Conservation (phyloP, 2,329 filamentous ascomycete species). For the Claviceps sp. region DNA sequence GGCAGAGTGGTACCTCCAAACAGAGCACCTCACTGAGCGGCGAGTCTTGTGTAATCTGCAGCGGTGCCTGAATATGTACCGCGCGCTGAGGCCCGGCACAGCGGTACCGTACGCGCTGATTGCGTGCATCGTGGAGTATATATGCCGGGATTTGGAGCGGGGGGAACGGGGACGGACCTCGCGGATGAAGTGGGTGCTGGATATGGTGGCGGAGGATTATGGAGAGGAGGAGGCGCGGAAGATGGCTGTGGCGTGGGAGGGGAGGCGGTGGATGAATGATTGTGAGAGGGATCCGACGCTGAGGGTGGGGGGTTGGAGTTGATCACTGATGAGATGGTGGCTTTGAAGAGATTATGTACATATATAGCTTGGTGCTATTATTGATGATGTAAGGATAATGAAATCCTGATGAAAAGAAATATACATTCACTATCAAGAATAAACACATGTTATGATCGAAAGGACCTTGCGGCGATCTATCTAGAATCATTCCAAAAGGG, state of each 20-base stretch:
- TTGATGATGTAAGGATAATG: too few species aligned
- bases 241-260: slow-evolving; percentile 8
- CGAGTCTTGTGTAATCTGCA: slow-evolving; percentile 18
- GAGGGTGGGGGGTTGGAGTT: too few species aligned
- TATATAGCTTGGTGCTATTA: too few species aligned
- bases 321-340: too few species aligned
- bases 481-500: slow-evolving; percentile 37
- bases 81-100: slow-evolving; percentile 7
- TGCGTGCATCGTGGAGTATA: slow-evolving; percentile 12
- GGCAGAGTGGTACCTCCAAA: slow-evolving; percentile 16
- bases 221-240: slow-evolving; percentile 10
- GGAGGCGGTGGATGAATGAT: slow-evolving; percentile 14
- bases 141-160: slow-evolving; percentile 20
- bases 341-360: too few species aligned
- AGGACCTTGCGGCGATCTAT: slow-evolving; percentile 60
- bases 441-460: slow-evolving; percentile 39
- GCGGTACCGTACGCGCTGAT: slow-evolving; percentile 15
- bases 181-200: slow-evolving; percentile 18
- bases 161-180: slow-evolving; percentile 19
- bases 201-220: slow-evolving; percentile 12
- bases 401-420: too few species aligned
- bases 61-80: slow-evolving; percentile 14
- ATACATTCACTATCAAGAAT: too few species aligned
- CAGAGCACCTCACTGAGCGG: slow-evolving; percentile 16
- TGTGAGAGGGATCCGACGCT: not conserved